Conservation (phyloP, 306 rosid species). For the Acacia confusa region DNA sequence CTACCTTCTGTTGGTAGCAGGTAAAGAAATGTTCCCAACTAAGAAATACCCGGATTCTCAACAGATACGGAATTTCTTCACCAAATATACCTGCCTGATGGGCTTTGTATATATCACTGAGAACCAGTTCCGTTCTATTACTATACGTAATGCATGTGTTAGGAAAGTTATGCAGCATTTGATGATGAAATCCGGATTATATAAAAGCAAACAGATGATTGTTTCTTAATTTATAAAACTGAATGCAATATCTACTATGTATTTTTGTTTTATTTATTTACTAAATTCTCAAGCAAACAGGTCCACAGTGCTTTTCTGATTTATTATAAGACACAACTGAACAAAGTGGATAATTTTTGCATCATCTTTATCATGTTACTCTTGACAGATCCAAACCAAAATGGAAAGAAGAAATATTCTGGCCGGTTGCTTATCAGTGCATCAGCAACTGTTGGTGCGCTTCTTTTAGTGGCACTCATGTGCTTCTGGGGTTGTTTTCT, state of each 20-base stretch:
- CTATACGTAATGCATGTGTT: neutral
- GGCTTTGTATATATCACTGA: neutral
- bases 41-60: neutral
- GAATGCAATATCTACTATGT: neutral
- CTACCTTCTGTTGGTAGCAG: neutral
- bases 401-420: constrained; percentile 78
- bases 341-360: constrained; percentile 2
- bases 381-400: constrained; percentile 59
- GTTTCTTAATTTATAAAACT: neutral
- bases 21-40: neutral
- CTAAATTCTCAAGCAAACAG: constrained; percentile 17
- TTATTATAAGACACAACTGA: constrained; percentile 25
- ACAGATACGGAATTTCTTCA: neutral
- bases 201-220: constrained; percentile 9
- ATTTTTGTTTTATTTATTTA: constrained; percentile 5
- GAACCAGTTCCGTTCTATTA: neutral
- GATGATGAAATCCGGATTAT: neutral
- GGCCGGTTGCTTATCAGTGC: constrained; percentile 96
- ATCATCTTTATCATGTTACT: constrained; percentile 23
- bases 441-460: constrained; percentile 95
- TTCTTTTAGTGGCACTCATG: constrained; percentile 98
- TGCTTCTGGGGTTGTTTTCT: constrained; percentile 99
- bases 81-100: neutral
- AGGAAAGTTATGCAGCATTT: neutral
- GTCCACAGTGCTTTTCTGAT: constrained; percentile 8